A percentile compares a stretch with the other conserved stretches of the same genome.
phyloP scores from a whole-genome alignment of 768 basidiomycete genomes.

The Neoboletus magnificus region DNA sequence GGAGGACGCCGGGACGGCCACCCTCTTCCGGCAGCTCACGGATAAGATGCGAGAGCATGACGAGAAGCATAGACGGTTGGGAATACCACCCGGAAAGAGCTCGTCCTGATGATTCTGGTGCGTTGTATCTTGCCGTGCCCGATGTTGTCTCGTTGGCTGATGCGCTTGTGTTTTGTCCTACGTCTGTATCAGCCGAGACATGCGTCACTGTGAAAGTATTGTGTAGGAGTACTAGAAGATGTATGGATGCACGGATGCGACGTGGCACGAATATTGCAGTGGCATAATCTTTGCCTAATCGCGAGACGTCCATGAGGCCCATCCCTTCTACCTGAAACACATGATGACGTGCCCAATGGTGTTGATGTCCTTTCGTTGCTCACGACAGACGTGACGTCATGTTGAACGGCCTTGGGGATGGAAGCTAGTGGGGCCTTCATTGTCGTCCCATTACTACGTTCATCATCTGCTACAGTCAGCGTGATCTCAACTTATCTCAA shows the following conservation, averaged over 20 bases:
- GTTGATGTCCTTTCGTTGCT: too few relatives aligned
- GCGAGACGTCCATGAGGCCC: too few relatives aligned
- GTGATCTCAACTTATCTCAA: too few relatives aligned
- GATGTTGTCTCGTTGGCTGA: background rate
- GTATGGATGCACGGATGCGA: background rate
- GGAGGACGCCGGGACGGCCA: conserved; percentile 6
- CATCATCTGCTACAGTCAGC: too few relatives aligned
- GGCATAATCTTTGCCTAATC: too few relatives aligned
- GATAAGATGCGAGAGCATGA: conserved; percentile 27
- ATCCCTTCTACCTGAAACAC: too few relatives aligned
- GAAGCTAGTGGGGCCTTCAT: too few relatives aligned
- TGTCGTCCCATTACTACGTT: too few relatives aligned
- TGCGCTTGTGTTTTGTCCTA: background rate
- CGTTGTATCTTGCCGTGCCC: background rate
- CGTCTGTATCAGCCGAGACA: background rate
- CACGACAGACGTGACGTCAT: too few relatives aligned
- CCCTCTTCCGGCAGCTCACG: conserved; percentile 16
- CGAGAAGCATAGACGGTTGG: conserved; percentile 27
- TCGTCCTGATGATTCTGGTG: conserved; percentile 14
- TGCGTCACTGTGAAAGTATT: background rate
- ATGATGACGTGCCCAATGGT: too few relatives aligned
- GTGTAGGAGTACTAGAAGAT: background rate
- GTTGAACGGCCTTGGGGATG: too few relatives aligned
- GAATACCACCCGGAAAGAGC: conserved; percentile 26
- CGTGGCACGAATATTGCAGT: background rate